Evolutionary conservation across 352 stramenopile genomes (phyloP).

Genomic region (Phytopythium boreale): DNA sequence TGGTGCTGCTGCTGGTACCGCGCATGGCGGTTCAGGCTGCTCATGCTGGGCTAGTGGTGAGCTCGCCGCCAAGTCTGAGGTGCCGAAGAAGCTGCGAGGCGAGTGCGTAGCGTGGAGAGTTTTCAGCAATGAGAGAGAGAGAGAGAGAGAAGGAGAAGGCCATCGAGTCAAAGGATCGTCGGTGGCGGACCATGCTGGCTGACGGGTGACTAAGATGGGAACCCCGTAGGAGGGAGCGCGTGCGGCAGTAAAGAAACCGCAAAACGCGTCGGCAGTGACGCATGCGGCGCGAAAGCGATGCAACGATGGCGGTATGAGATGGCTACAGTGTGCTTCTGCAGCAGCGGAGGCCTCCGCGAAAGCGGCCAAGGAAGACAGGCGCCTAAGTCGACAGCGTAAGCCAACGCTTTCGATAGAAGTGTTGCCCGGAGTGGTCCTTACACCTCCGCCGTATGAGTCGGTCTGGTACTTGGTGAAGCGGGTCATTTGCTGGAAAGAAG

Average conservation of each 20-base stretch:
- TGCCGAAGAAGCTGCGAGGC: background rate
- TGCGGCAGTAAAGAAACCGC: background rate
- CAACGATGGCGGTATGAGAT: background rate
- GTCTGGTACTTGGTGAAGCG: too few relatives aligned
- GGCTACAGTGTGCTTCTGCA: background rate
- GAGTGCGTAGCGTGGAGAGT: background rate
- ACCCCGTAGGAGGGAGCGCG: background rate
- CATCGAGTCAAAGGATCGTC: background rate
- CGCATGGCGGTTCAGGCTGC: background rate
- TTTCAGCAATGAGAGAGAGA: background rate
- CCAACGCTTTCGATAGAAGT: background rate
- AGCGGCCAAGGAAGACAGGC: background rate
- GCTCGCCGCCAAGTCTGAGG: background rate
- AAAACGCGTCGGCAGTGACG: background rate
- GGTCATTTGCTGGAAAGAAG: background rate
- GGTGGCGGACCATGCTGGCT: background rate
- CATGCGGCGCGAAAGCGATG: background rate
- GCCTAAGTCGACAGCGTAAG: background rate
- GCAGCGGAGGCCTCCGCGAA: background rate
- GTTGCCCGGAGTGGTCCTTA: background rate
- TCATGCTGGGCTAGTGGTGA: background rate
- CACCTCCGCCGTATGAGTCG: background rate
- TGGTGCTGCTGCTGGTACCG: slow-evolving; percentile 8
- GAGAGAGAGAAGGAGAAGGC: too few relatives aligned
- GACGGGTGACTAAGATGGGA: background rate